Evolutionary conservation across 2,329 filamentous ascomycete genomes (phyloP), one percentile per base, ranked within the genome.

Genomic region (Pseudogymnoascus sp.): DNA sequence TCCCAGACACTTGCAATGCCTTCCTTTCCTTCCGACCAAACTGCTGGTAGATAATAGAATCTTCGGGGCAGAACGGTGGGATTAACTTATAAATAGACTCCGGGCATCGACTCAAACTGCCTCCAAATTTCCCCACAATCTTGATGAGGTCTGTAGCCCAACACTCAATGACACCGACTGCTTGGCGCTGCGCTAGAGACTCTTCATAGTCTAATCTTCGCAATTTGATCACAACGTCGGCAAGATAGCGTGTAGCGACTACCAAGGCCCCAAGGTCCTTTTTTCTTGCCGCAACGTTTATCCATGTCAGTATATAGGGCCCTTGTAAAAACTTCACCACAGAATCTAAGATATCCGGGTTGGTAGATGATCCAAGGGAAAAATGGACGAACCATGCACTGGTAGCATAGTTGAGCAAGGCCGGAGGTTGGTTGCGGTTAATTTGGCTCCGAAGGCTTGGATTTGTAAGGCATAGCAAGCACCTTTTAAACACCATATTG

Each of bases 1-100:
- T 9, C 2, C 64, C 64, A 2, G 35, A 58, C 7, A 67, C 38
- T 23, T 19, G 23, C 3, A 67, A 33, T 19, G 8, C 41, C 11
- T 30, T 16, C 2, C 7, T 22, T 11, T 61, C 33, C 6, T 22
- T 58, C 9, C 7, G n/a, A 2, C 49, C 45, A 62, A 76, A 77
- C 5, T 70, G 67, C 58, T 70, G 66, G 60, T 72, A 71, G 3
- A 77, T 72, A 3, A 69, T 66, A 8, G 76, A 77, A 23, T 68
- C 66, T 9, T 61, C 30, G 0, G 77, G 76, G 62, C 75, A 78
- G 45, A 79, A 73, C 1, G 75, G 73, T 1, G 75, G 74, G 7
- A 78, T 72, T 2, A 70, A 63, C 36, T 74, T 72, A 64, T 77
- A 75, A 39, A 78, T 77, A 0, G 71, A 63, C 3, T 71, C 64